phyloP scores from a whole-genome alignment of 352 stramenopile genomes.

The Globisporangium nagaii region DNA sequence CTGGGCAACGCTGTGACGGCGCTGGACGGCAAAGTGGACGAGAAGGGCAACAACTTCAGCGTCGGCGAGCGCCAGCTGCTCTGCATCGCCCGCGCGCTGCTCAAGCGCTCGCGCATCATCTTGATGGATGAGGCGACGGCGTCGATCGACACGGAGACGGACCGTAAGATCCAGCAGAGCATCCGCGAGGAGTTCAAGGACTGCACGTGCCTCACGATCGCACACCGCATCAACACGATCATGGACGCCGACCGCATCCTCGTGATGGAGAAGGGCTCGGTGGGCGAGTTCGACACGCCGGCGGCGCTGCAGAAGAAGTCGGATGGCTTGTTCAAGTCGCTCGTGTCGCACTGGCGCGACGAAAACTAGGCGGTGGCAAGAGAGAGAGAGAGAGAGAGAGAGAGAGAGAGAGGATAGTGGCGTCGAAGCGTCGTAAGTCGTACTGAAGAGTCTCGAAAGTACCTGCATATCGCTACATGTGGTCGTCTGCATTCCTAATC shows the following conservation, averaged over 20 bases:
- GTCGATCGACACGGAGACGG: constrained; percentile 85
- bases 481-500: not conserved
- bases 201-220: constrained; percentile 95
- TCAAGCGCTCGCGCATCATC: constrained; percentile 90
- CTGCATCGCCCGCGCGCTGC: constrained; percentile 92
- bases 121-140: constrained; percentile 98
- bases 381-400: not conserved
- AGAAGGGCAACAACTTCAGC: constrained; percentile 94
- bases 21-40: constrained; percentile 49
- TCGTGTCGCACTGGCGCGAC: constrained; percentile 78
- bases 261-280: constrained; percentile 90
- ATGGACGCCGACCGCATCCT: constrained; percentile 94
- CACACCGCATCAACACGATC: constrained; percentile 96
- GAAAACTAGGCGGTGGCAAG: constrained; percentile 2
- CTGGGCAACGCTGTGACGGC: constrained; percentile 57
- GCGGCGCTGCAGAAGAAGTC: constrained; percentile 58
- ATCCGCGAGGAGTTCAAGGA: constrained; percentile 92
- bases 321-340: constrained; percentile 63
- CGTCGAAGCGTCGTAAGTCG: not conserved
- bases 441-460: not conserved
- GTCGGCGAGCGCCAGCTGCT: constrained; percentile 95
- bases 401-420: not conserved
- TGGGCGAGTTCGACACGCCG: constrained; percentile 94
- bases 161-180: constrained; percentile 87
- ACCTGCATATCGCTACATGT: not conserved